Percentiles rank a stretch among this genome's conserved stretches.
phyloP scores from a whole-genome alignment of 176 grass and related monocot genomes.

The Elaeis guineensis region DNA sequence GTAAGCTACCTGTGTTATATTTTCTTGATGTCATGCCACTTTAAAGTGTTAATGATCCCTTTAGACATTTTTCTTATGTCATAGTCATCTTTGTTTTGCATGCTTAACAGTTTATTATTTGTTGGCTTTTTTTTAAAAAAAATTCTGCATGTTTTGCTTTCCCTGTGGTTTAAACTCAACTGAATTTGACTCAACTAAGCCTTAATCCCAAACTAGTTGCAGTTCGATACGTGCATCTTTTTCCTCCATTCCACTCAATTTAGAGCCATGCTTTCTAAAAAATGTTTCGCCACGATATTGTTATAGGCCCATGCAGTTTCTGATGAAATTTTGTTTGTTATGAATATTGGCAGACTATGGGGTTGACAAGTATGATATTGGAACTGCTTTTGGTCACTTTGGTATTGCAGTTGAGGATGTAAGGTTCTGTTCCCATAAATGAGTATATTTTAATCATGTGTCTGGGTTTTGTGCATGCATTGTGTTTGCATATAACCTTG shows the following conservation, averaged over 20 bases:
- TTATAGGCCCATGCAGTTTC: too few species aligned
- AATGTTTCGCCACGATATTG: too few species aligned
- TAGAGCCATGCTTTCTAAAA: too few species aligned
- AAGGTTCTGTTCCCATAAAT: slow-evolving; percentile 18
- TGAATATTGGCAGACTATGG: slow-evolving; percentile 68
- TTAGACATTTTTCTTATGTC: neutral
- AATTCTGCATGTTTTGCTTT: too few species aligned
- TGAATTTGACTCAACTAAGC: too few species aligned
- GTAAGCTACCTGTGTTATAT: slow-evolving; percentile 39
- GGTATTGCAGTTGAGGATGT: slow-evolving; percentile 94
- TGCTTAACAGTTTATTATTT: too few species aligned
- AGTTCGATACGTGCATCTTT: too few species aligned
- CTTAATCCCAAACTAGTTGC: too few species aligned
- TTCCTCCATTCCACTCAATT: too few species aligned
- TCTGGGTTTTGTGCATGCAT: neutral
- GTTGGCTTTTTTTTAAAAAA: too few species aligned
- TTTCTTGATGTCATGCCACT: neutral
- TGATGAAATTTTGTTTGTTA: too few species aligned
- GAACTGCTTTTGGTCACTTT: slow-evolving; percentile 82
- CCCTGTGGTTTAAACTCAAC: too few species aligned
- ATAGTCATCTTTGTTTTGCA: neutral
- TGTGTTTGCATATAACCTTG: neutral
- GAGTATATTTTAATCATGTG: neutral
- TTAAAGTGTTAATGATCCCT: neutral
- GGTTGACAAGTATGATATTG: slow-evolving; percentile 69